phyloP scores from a whole-genome alignment of 2,329 filamentous ascomycete species.

The Claviceps quebecensis region DNA sequence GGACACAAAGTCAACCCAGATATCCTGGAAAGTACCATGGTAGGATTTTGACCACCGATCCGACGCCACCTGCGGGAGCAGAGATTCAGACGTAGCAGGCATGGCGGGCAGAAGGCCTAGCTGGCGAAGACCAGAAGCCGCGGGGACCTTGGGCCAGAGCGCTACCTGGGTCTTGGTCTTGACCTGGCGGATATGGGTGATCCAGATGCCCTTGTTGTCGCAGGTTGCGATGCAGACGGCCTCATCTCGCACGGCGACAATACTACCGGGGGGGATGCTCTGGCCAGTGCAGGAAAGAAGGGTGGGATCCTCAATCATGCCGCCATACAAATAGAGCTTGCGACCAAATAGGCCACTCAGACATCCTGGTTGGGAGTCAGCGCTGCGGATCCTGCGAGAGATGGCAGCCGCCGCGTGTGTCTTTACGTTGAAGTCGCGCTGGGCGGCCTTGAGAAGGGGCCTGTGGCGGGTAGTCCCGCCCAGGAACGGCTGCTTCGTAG shows the following conservation, averaged over 20 bases:
- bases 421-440: conserved; percentile 22
- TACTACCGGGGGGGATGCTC: conserved; percentile 9
- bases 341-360: conserved; percentile 22
- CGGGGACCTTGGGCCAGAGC: conserved; percentile 28
- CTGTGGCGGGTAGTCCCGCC: conserved; percentile 22
- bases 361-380: conserved; percentile 27
- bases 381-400: conserved; percentile 26
- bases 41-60: conserved; percentile 16
- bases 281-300: conserved; percentile 1
- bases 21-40: conserved; percentile 22
- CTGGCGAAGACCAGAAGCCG: conserved; percentile 19
- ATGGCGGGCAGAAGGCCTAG: conserved; percentile 16
- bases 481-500: conserved; percentile 20
- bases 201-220: conserved; percentile 26
- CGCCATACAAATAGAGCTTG: conserved; percentile 26
- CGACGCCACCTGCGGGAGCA: conserved; percentile 6
- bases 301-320: conserved; percentile 20
- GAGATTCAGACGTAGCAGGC: conserved; percentile 6
- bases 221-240: conserved; percentile 23
- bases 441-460: conserved; percentile 24
- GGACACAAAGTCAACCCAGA: conserved; percentile 23
- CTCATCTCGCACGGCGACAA: conserved; percentile 23
- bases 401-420: conserved; percentile 22
- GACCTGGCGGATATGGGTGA: conserved; percentile 24
- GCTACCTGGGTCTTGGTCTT: conserved; percentile 23